Percentiles rank a stretch among this genome's conserved stretches.
Evolutionary conservation across 331 rosid species (phyloP).

Genomic region (Malus hybrid): DNA sequence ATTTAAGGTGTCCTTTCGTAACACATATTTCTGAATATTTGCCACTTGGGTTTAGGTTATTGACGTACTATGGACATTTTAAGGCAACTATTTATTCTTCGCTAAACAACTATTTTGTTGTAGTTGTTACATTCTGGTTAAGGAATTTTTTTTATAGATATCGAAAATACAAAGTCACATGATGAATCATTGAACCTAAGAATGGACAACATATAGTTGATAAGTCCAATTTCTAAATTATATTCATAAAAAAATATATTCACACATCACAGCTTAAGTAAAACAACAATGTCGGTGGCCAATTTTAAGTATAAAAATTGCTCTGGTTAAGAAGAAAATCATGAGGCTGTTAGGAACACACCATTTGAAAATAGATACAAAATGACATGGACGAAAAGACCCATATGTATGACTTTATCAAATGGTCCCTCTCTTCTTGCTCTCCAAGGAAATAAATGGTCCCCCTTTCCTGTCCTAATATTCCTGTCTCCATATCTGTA

Average conservation of each 20-base stretch:
- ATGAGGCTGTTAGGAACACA: not conserved
- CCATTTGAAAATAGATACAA: not conserved
- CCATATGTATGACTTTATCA: not conserved
- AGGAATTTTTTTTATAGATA: too few species aligned
- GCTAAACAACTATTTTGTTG: too few species aligned
- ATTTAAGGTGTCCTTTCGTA: not conserved
- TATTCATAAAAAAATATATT: too few species aligned
- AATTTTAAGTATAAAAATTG: not conserved
- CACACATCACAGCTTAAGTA: not conserved
- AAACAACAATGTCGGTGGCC: not conserved
- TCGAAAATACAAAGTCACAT: too few species aligned
- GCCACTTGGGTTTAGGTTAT: not conserved
- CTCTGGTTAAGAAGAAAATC: not conserved
- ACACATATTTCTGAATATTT: not conserved
- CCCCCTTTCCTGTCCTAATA: not conserved
- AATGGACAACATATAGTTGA: too few species aligned
- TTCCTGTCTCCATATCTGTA: not conserved
- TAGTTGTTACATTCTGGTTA: not conserved
- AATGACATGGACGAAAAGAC: too few species aligned
- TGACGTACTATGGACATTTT: not conserved
- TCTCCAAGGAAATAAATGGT: not conserved
- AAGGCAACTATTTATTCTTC: not conserved
- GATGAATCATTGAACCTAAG: too few species aligned
- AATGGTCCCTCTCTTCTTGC: not conserved
- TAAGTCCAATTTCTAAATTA: too few species aligned